A percentile compares a stretch with the other conserved stretches of the same genome.
Evolutionary conservation across 1,284 basidiomycete genomes (phyloP).

Genomic region (Sporisorium scitamineum): DNA sequence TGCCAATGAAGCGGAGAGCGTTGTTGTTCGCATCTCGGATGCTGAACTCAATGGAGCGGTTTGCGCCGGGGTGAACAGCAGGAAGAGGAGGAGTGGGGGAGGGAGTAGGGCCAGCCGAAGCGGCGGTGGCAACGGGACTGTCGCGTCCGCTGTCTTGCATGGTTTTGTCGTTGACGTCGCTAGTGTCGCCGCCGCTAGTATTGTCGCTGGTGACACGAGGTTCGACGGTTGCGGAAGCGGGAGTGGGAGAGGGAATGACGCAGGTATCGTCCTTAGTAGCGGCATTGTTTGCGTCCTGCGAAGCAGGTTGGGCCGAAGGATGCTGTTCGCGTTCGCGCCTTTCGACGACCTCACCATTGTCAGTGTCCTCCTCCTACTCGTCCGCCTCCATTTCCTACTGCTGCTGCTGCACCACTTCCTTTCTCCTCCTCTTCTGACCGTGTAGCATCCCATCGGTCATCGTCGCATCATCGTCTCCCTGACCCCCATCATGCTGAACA

Average conservation of each 20-base stretch:
- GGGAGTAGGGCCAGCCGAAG: neutral
- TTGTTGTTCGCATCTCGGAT: constrained; percentile 28
- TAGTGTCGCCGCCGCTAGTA: neutral
- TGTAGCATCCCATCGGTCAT: neutral
- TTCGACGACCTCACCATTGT: neutral
- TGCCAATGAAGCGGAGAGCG: constrained; percentile 4
- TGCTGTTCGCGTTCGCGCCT: neutral
- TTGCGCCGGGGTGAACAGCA: neutral
- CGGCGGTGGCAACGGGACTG: neutral
- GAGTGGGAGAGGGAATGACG: neutral
- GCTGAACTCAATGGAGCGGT: neutral
- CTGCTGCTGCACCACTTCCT: neutral
- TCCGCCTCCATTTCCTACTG: neutral
- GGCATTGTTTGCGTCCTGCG: no score
- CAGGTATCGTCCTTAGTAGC: neutral
- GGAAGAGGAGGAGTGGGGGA: neutral
- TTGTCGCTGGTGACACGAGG: neutral
- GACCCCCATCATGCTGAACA: neutral
- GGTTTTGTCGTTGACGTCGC: neutral
- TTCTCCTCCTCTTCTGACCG: neutral
- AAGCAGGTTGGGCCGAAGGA: neutral
- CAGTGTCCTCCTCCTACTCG: neutral
- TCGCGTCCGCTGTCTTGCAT: no score
- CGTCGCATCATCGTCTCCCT: neutral
- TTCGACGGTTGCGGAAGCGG: neutral